Evolutionary conservation across 441 rosid genomes (phyloP).

Genomic region (Syzygium malaccense): DNA sequence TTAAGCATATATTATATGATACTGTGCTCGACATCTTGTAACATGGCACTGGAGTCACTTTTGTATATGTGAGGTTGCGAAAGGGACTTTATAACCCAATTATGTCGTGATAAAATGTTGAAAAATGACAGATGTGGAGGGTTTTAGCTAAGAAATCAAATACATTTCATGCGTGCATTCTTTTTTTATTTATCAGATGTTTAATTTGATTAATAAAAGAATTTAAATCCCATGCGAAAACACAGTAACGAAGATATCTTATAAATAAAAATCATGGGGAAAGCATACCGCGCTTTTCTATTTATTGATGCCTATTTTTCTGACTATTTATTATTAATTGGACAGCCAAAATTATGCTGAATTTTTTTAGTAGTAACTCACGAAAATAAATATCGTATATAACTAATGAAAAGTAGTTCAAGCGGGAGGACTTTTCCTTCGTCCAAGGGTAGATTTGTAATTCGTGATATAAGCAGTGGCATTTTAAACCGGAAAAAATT

Average conservation of each 20-base stretch:
- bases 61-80: accelerated
- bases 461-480: neutral
- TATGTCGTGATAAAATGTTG: too few relatives aligned
- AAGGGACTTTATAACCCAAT: neutral
- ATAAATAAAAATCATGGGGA: too few relatives aligned
- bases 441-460: too few relatives aligned
- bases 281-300: neutral
- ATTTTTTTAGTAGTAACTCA: neutral
- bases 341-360: neutral
- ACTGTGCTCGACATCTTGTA: too few relatives aligned
- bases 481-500: neutral
- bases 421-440: too few relatives aligned
- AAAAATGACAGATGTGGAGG: neutral
- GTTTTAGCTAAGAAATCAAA: accelerated
- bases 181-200: neutral
- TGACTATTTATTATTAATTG: neutral
- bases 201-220: neutral
- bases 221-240: too few relatives aligned
- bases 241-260: too few relatives aligned
- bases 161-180: neutral
- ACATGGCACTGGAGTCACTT: too few relatives aligned
- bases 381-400: neutral
- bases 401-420: neutral
- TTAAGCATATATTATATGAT: too few relatives aligned
- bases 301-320: neutral